Evolutionary conservation across 768 basidiomycete genomes (phyloP).

Genomic region (Bullera alba): DNA sequence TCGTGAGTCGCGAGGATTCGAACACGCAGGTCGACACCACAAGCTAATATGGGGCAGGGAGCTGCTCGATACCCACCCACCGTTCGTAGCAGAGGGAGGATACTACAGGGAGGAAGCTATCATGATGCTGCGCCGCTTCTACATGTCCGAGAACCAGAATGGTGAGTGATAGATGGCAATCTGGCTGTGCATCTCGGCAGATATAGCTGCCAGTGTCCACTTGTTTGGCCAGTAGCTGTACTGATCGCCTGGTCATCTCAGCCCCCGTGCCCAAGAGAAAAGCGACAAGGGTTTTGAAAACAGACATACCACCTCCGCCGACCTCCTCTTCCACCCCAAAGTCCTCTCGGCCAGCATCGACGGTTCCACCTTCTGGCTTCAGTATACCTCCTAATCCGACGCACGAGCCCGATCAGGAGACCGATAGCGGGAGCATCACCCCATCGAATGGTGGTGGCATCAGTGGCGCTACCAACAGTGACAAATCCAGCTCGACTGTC

Average conservation of each 20-base stretch:
- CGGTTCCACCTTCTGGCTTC: conserved; percentile 1
- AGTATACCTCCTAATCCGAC: neutral
- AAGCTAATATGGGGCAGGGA: conserved; percentile 8
- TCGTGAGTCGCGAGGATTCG: conserved; percentile 49
- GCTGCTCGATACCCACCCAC: conserved; percentile 63
- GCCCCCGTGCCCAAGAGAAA: conserved; percentile 89
- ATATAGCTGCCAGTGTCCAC: too few relatives aligned
- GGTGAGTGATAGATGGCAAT: conserved; percentile 53
- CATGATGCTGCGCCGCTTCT: conserved; percentile 76
- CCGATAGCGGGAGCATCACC: neutral
- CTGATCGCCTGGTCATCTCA: conserved; percentile 48
- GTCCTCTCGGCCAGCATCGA: conserved; percentile 20
- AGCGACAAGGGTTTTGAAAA: conserved; percentile 73
- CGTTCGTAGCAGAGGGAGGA: conserved; percentile 68
- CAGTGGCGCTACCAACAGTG: neutral
- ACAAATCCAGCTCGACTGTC: neutral
- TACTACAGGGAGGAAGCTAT: conserved; percentile 77
- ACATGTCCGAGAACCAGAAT: conserved; percentile 85
- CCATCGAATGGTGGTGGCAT: neutral
- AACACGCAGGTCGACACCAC: neutral
- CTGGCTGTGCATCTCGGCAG: too few relatives aligned
- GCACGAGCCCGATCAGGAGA: neutral
- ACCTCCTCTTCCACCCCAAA: conserved; percentile 19
- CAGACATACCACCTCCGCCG: conserved; percentile 55
- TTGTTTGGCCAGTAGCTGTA: neutral